Percentiles rank a stretch among this genome's conserved stretches.
These are phyloP conservation scores for Volutella citrinella DNA, from an alignment of 2,329 filamentous ascomycete species.

Conservation along the genomic window DNA sequence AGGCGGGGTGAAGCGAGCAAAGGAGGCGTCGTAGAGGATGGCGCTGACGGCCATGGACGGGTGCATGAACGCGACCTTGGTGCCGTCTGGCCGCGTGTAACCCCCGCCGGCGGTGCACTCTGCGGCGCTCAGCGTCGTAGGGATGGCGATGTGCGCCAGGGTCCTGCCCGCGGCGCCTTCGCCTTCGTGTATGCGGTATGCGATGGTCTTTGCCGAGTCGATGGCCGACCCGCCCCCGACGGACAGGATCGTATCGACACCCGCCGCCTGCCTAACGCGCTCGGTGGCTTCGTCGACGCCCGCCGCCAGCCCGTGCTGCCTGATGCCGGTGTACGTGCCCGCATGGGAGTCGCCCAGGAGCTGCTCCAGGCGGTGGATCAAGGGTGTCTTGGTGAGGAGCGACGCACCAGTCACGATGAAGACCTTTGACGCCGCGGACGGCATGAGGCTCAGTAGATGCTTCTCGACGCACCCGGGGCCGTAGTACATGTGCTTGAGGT, in stretches of 20 bases:
- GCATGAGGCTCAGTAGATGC: constrained; percentile 12
- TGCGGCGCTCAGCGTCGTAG: constrained; percentile 19
- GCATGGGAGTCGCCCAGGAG: constrained; percentile 11
- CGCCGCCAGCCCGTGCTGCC: constrained; percentile 16
- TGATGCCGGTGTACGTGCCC: constrained; percentile 13
- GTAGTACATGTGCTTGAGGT: constrained; percentile 17
- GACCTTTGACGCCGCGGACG: constrained; percentile 13
- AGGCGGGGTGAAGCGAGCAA: constrained; percentile 16
- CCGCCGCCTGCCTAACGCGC: constrained; percentile 2
- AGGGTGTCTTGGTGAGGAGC: constrained; percentile 10
- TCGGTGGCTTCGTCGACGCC: constrained; percentile 12
- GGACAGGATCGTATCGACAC: constrained; percentile 15
- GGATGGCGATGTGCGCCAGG: constrained; percentile 14
- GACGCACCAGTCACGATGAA: constrained; percentile 17
- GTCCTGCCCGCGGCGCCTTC: constrained; percentile 5
- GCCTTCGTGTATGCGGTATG: constrained; percentile 24
- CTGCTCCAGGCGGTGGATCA: constrained; percentile 10
- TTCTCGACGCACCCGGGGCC: constrained; percentile 17
- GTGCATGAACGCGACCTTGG: constrained; percentile 23
- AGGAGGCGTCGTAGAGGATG: constrained; percentile 15
- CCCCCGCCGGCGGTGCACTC: constrained; percentile 20
- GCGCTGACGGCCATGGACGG: constrained; percentile 13
- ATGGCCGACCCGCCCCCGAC: constrained; percentile 14
- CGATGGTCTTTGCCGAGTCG: constrained; percentile 17
- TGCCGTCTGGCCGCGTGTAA: constrained; percentile 20